Evolutionary conservation across 306 rosid genomes (phyloP).

Genomic region (Begonia loranthoides): DNA sequence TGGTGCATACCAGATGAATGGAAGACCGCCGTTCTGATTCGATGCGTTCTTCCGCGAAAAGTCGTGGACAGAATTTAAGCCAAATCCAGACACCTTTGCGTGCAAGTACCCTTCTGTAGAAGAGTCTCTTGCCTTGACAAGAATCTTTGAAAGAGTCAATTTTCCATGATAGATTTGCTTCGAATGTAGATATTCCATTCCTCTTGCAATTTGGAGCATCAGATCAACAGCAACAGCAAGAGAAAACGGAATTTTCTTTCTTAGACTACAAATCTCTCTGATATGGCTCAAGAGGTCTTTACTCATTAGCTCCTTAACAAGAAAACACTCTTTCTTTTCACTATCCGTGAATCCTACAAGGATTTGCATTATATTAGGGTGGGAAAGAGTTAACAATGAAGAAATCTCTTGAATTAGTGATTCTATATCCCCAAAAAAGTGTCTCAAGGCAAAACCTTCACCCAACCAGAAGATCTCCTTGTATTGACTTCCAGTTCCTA

Average conservation of each 20-base stretch:
- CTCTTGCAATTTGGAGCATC: constrained; percentile 94
- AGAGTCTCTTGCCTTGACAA: constrained; percentile 47
- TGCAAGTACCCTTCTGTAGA: constrained; percentile 54
- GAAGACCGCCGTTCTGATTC: constrained; percentile 42
- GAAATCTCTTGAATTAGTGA: constrained; percentile 43
- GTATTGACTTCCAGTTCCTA: constrained; percentile 53
- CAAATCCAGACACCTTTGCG: constrained; percentile 66
- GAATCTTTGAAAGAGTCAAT: constrained; percentile 56
- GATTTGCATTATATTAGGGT: constrained; percentile 52
- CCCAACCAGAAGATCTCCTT: constrained; percentile 85
- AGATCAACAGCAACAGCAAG: constrained; percentile 67
- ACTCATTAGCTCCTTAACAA: constrained; percentile 75
- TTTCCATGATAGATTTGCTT: constrained; percentile 62
- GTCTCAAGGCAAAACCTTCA: constrained; percentile 56
- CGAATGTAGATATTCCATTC: constrained; percentile 75
- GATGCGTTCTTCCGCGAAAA: constrained; percentile 28
- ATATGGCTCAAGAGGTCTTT: constrained; percentile 42
- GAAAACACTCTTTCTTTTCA: constrained; percentile 65
- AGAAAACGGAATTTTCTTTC: constrained; percentile 48
- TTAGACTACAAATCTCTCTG: constrained; percentile 51
- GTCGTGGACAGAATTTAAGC: constrained; percentile 31
- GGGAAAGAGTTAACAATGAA: constrained; percentile 55
- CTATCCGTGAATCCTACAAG: constrained; percentile 66
- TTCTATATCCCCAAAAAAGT: constrained; percentile 57
- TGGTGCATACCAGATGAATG: constrained; percentile 76